A percentile compares a stretch with the other conserved stretches of the same genome.
These are phyloP conservation scores for Clavulina sp. DNA, from an alignment of 768 basidiomycete species.

Conservation along the genomic window DNA sequence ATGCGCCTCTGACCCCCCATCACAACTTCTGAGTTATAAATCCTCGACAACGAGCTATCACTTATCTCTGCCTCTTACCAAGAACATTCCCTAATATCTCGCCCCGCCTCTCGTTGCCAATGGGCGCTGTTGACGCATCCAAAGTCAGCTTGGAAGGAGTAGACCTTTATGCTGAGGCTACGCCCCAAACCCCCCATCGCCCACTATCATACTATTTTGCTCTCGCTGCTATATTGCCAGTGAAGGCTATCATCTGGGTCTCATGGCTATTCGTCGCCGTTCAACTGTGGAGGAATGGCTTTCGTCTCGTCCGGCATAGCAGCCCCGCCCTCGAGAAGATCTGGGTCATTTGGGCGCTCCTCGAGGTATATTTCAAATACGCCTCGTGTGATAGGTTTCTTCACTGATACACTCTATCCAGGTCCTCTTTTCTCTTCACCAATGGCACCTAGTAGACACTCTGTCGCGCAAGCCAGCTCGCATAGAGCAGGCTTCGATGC, in stretches of 20 bases:
- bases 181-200: not conserved
- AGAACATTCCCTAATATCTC: not conserved
- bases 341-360: not conserved
- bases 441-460: not conserved
- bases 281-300: not conserved
- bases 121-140: no score
- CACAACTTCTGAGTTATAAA: no score
- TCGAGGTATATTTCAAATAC: not conserved
- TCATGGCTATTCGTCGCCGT: not conserved
- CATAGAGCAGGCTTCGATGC: not conserved
- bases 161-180: not conserved
- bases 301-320: not conserved
- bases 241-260: not conserved
- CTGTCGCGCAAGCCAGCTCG: not conserved
- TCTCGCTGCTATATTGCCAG: not conserved
- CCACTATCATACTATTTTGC: not conserved
- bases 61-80: no score
- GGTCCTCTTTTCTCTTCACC: not conserved
- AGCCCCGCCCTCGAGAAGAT: not conserved
- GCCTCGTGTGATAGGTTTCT: not conserved
- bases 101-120: not conserved
- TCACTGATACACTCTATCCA: not conserved
- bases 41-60: no score
- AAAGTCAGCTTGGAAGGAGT: not conserved
- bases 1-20: no score